Base-by-base conservation (phyloP, 2,329 filamentous ascomycete genomes). In the Ciborinia camelliae region DNA sequence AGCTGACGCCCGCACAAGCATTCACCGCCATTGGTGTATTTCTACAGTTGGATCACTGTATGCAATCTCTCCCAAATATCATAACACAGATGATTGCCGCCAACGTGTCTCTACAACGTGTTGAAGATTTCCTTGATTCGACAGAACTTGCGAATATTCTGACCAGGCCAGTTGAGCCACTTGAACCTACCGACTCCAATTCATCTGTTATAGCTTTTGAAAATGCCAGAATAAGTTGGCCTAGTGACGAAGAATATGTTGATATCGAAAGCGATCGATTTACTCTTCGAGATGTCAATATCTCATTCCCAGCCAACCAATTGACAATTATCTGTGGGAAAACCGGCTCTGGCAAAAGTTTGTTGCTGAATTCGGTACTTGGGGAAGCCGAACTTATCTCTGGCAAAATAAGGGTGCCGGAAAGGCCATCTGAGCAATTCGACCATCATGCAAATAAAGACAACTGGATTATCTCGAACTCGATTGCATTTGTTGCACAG, bases 11-110 rank as follows among this genome's bases (percentile, higher is more conserved):
- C 0, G 91, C 90, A 0, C 82, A 92, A 14, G 90, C 90, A 1
- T 94, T 94, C 70, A 91, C 91, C 35, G 88, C 88, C 41, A 84
- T 92, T 35, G 85, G 87, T 15, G 81, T 92, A 57, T 91, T 94
- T 75, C 86, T 84, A 66, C 81, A 85, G 4, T 79, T 94, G 26
- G 90, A 94, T 73, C 80, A 86, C 23, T 85, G 87, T 0, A 77
- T 94, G 2, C 86, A 86, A 0, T 79, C 89, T 55, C 76, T 94
- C 10, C 90, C 90, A 0, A 89, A 92, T 71, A 78, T 92, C 52
- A 85, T 88, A 0, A 87, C 88, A 0, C 83, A 87, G 65, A 80
- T 82, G 1, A 78, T 92, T n/a, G 90, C 93, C 69, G 88, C 89
- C 0, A 85, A 86, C 74, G 83, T 92, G 23, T 91, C 88, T 18